Percentiles rank a stretch among this genome's conserved stretches.
phyloP scores from a whole-genome alignment of 768 basidiomycete species.

The Russula compacta region DNA sequence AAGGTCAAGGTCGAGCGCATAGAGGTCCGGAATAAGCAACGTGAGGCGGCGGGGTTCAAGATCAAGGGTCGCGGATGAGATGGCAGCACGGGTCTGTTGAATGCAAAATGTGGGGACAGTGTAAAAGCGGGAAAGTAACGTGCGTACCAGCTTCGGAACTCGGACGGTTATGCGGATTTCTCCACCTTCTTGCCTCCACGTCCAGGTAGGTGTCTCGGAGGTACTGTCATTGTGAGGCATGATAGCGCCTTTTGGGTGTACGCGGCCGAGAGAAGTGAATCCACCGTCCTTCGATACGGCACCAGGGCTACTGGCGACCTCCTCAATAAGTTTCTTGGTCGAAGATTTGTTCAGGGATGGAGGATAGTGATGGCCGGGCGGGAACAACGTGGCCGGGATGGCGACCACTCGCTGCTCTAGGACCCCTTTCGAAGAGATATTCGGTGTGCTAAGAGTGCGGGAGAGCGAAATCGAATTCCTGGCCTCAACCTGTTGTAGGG shows the following conservation, averaged over 20 bases:
- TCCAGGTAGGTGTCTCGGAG: slow-evolving; percentile 38
- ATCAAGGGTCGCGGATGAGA: slow-evolving; percentile 47
- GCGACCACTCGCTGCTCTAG: slow-evolving; percentile 46
- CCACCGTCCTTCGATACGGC: slow-evolving; percentile 31
- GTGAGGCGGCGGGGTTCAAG: slow-evolving; percentile 54
- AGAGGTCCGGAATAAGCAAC: slow-evolving; percentile 39
- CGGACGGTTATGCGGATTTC: slow-evolving; percentile 40
- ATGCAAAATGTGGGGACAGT: background rate
- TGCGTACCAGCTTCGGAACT: slow-evolving; percentile 53
- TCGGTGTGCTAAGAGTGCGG: slow-evolving; percentile 61
- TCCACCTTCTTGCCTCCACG: slow-evolving; percentile 38
- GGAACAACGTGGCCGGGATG: slow-evolving; percentile 40
- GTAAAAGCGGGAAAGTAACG: background rate
- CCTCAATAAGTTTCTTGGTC: slow-evolving; percentile 42
- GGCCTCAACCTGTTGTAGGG: slow-evolving; percentile 56
- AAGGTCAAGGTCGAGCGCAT: slow-evolving; percentile 50
- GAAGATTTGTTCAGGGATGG: slow-evolving; percentile 5
- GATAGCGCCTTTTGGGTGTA: background rate
- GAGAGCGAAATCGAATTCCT: slow-evolving; percentile 54
- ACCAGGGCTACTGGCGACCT: slow-evolving; percentile 22
- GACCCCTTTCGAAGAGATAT: slow-evolving; percentile 70
- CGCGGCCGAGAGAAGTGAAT: background rate
- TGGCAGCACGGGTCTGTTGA: slow-evolving; percentile 37
- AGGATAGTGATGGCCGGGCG: slow-evolving; percentile 22
- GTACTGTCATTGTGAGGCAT: background rate